A percentile compares a stretch with the other conserved stretches of the same genome.
Conservation (phyloP, 306 rosid genomes). For the Cyclanthera cordifolia region DNA sequence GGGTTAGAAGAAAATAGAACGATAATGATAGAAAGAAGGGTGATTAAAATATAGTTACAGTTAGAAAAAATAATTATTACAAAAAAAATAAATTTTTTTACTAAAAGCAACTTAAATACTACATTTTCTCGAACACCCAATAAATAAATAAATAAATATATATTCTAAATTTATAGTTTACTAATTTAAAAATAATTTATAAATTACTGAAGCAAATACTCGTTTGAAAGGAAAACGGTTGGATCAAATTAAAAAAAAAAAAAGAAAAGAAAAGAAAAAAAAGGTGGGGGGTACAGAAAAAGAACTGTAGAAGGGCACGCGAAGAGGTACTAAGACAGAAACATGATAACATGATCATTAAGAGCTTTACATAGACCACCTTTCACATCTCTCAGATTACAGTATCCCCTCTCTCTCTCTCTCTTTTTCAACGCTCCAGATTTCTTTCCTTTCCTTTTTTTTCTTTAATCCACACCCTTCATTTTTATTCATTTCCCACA, state of each 20-base stretch:
- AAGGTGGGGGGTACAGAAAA: background rate
- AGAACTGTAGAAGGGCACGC: conserved; percentile 15
- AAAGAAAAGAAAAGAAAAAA: background rate
- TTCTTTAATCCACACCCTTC: background rate
- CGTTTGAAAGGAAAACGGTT: too few relatives aligned
- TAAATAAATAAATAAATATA: too few relatives aligned
- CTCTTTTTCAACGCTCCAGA: background rate
- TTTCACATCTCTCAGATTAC: conserved; percentile 18
- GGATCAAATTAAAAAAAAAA: background rate
- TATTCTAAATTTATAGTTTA: too few relatives aligned
- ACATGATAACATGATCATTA: conserved; percentile 33
- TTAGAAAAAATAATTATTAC: too few relatives aligned
- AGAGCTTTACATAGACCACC: conserved; percentile 16
- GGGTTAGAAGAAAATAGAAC: too few relatives aligned
- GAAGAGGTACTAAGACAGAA: conserved; percentile 4
- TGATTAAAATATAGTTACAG: too few relatives aligned
- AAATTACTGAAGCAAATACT: too few relatives aligned
- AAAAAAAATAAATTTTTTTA: too few relatives aligned
- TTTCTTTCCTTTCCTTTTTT: background rate
- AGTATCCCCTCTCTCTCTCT: conserved; percentile 5
- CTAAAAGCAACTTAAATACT: too few relatives aligned
- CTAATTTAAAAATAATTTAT: too few relatives aligned
- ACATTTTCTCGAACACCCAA: too few relatives aligned
- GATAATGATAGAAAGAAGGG: too few relatives aligned
- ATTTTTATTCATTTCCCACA: background rate